Base-by-base conservation (phyloP, 2,329 filamentous ascomycete species). In the Claviceps fusiformis region DNA sequence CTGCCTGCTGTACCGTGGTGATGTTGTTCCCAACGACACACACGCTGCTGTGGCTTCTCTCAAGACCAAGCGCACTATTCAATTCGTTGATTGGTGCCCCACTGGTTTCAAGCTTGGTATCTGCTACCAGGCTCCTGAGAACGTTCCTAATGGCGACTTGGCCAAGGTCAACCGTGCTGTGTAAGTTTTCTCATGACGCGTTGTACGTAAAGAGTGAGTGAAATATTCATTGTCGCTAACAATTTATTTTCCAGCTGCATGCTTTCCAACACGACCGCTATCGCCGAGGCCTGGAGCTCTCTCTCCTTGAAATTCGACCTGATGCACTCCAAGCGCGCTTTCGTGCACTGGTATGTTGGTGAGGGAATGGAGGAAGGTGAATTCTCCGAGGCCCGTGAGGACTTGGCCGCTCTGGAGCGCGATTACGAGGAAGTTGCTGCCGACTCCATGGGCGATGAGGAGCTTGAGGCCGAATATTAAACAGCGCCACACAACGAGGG, bases 301-400 rank as follows among this genome's bases (percentile, higher is more conserved):
- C 83, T 98, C 62, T 95, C 90, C 59, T 83, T 86, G 82, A 98
- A 98, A 80, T 98, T 98, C 79, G 93, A 98, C 70, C 89, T 98
- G 72, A 98, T 98, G 93, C 96, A 97, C 85, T 95, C 89, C 73
- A 98, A 98, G 87, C 93, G 93, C 79, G 93, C 93, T 60, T 98
- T 98, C 77, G 93, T 98, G 62, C 93, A 98, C 79, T 98, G 93
- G 93, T 98, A 97, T 68, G 93, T 98, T 70, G 93, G 93, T 78
- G 93, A 97, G 81, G 93, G 93, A 84, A 98, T 98, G 93, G 93
- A 98, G 82, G 93, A 98, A 75, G 93, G 93, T 75, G 93, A 98
- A 77, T 98, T 98, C 83, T 95, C 89, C 56, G 93, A 98, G 81
- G 93, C 93, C 62, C 91, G 93, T 73, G 93, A 98, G 79, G 93